A percentile compares a stretch with the other conserved stretches of the same genome.
Conservation (phyloP, 371 early-diverging fungal genomes). For the Paraphysoderma sedebokerense region DNA sequence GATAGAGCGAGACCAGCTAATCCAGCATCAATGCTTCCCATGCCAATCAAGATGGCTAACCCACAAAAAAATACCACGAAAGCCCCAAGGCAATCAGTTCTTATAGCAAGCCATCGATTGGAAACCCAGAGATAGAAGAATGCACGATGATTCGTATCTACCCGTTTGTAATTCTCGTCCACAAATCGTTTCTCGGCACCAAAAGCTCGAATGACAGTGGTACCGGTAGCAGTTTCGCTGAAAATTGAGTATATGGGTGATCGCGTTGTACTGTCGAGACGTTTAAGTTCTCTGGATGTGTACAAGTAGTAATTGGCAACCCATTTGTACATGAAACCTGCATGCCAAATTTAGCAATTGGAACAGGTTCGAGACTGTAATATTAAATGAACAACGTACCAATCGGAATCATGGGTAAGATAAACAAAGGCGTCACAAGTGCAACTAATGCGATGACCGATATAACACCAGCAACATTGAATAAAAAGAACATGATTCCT, state of each 20-base stretch:
- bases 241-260: constrained; percentile 39
- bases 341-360: no score
- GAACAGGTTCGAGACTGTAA: no score
- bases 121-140: constrained; percentile 19
- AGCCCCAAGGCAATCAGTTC: constrained; percentile 8
- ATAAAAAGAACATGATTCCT: no score
- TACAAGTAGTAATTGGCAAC: constrained; percentile 25
- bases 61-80: constrained; percentile 14
- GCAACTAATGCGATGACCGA: background rate
- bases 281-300: constrained; percentile 44
- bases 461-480: background rate
- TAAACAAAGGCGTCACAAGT: background rate
- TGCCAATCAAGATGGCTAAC: constrained; percentile 9
- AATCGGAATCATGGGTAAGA: background rate
- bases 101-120: constrained; percentile 26
- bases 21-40: constrained; percentile 2
- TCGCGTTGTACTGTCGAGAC: constrained; percentile 36
- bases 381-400: no score
- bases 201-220: constrained; percentile 23
- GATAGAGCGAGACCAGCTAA: constrained; percentile 19
- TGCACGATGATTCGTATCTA: constrained; percentile 22
- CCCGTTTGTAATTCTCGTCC: constrained; percentile 8
- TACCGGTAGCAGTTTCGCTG: constrained; percentile 33
- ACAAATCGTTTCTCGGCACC: constrained; percentile 12
- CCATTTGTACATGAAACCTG: background rate